Conservation (phyloP, 306 rosid species). For the Prunus mume region DNA sequence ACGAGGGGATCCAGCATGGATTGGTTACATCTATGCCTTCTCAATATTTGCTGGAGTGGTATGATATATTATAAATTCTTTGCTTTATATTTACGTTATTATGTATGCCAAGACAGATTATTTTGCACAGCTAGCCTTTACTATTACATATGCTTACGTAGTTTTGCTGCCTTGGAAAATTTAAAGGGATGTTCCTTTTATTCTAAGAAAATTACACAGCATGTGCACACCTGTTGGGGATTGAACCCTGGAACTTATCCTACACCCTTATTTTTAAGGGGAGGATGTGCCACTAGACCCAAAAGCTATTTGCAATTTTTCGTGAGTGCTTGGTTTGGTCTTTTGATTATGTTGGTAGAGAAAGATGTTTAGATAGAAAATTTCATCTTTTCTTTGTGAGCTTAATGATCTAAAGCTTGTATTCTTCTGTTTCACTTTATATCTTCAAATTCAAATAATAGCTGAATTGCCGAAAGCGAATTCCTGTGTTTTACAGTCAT, state of each 20-base stretch:
- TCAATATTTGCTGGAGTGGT: constrained; percentile 60
- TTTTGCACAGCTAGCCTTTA: neutral
- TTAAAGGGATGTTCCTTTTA: neutral
- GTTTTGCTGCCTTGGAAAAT: neutral
- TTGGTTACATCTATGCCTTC: constrained; percentile 56
- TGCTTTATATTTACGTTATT: neutral
- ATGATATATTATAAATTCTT: constrained; percentile 17
- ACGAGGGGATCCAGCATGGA: constrained; percentile 49
- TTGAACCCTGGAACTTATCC: neutral
- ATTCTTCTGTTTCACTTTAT: neutral
- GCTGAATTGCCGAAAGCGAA: too few species aligned
- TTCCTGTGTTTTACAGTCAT: neutral
- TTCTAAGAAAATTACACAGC: neutral
- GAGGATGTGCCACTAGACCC: neutral
- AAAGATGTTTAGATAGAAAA: neutral
- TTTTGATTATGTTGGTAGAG: neutral
- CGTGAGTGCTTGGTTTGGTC: neutral
- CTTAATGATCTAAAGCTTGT: neutral
- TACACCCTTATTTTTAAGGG: neutral
- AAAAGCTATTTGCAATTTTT: neutral
- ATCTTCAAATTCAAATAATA: neutral
- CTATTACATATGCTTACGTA: neutral
- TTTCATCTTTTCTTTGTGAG: neutral
- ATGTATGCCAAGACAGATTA: neutral
- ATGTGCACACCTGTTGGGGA: neutral